Evolutionary conservation across 306 rosid species (phyloP).

Genomic region (Senna siamea): DNA sequence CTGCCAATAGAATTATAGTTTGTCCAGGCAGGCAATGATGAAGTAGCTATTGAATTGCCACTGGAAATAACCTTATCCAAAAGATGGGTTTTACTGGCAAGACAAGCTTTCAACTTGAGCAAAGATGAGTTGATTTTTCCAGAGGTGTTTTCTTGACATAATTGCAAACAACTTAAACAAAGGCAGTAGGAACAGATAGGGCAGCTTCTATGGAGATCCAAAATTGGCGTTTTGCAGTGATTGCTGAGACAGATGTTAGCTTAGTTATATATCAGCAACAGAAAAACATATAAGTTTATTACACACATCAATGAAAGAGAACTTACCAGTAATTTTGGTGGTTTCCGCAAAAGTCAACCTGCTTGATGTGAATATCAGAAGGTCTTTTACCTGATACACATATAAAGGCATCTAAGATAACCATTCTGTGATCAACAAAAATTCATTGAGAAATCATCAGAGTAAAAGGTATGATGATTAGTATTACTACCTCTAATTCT

Average conservation of each 20-base stretch:
- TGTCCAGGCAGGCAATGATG: slow-evolving; percentile 50
- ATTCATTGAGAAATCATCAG: slow-evolving; percentile 31
- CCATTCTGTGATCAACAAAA: neutral
- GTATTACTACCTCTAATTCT: slow-evolving; percentile 66
- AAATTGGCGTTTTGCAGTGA: slow-evolving; percentile 67
- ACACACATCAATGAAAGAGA: slow-evolving; percentile 29
- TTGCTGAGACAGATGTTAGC: slow-evolving; percentile 67
- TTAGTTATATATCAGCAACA: slow-evolving; percentile 38
- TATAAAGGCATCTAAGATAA: slow-evolving; percentile 14
- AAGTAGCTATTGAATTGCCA: slow-evolving; percentile 44
- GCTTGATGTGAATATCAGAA: slow-evolving; percentile 75
- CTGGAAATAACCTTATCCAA: slow-evolving; percentile 47
- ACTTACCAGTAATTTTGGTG: slow-evolving; percentile 65
- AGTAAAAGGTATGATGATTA: slow-evolving; percentile 26
- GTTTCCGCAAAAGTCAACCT: slow-evolving; percentile 57
- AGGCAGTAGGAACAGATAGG: slow-evolving; percentile 82
- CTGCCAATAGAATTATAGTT: slow-evolving; percentile 47
- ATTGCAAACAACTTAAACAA: slow-evolving; percentile 69
- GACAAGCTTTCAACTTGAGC: slow-evolving; percentile 42
- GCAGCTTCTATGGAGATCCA: slow-evolving; percentile 95
- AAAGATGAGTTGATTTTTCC: slow-evolving; percentile 43
- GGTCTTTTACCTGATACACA: slow-evolving; percentile 63
- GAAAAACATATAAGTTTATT: slow-evolving; percentile 29
- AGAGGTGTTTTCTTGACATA: slow-evolving; percentile 50
- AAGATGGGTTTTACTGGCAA: slow-evolving; percentile 44